Evolutionary conservation across 805 yeast species (phyloP).

Genomic region (Grigorovia yakushimaensis): DNA sequence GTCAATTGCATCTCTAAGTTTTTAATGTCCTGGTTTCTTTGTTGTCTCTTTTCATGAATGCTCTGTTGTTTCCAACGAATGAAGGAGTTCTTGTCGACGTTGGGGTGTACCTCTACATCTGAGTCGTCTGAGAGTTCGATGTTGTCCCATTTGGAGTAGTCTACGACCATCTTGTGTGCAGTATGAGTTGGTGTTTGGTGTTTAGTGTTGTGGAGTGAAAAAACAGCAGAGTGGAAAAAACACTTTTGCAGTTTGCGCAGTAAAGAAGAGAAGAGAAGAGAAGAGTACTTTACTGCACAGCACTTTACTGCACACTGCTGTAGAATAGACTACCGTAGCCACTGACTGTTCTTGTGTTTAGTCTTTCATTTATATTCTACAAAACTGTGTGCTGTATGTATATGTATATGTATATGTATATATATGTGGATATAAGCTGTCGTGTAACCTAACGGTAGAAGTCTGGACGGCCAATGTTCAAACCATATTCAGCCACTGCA

Average conservation of each 20-base stretch:
- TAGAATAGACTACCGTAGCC: no score
- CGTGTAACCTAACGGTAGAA: slow-evolving; percentile 84
- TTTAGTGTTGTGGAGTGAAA: no score
- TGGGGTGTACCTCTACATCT: slow-evolving; percentile 95
- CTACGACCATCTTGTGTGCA: slow-evolving; percentile 59
- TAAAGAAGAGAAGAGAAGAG: no score
- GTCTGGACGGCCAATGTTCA: slow-evolving; percentile 85
- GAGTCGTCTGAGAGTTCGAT: slow-evolving; percentile 94
- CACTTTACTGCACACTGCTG: no score
- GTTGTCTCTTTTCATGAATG: slow-evolving; percentile 84
- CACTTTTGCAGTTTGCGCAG: no score
- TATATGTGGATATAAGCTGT: no score
- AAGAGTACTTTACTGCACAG: no score
- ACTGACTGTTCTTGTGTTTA: no score
- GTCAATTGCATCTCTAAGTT: slow-evolving; percentile 66
- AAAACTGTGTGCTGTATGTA: neutral
- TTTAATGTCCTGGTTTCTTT: slow-evolving; percentile 68
- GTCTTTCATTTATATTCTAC: no score
- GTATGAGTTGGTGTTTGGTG: no score
- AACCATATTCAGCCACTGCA: slow-evolving; percentile 87
- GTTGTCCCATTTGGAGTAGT: slow-evolving; percentile 97
- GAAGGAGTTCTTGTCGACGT: slow-evolving; percentile 88
- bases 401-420: no score
- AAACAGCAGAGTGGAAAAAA: no score
- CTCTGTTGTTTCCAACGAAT: slow-evolving; percentile 96